These are phyloP conservation scores for Colletotrichum acutatum DNA, from an alignment of 2,329 filamentous ascomycete genomes.

Conservation along the genomic window DNA sequence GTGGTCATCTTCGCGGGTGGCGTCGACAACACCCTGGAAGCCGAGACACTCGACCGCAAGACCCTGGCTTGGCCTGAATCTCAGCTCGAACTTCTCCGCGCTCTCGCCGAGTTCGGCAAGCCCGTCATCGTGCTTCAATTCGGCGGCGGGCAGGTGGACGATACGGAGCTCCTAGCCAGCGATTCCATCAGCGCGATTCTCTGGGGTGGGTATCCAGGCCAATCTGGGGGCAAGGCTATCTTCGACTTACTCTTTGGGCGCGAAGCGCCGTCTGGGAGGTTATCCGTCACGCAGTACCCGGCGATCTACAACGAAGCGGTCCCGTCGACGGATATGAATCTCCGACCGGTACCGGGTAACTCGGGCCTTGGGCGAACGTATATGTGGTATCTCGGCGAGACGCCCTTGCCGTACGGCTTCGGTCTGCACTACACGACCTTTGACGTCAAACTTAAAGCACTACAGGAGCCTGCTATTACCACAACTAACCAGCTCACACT, in stretches of 20 bases:
- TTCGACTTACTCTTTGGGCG: conserved; percentile 64
- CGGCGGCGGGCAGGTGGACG: conserved; percentile 65
- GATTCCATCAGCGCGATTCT: conserved; percentile 61
- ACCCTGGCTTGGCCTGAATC: conserved; percentile 27
- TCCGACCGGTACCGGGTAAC: conserved; percentile 52
- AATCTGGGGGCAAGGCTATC: conserved; percentile 66
- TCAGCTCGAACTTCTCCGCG: conserved; percentile 25
- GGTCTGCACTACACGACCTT: conserved; percentile 71
- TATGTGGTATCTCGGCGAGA: conserved; percentile 63
- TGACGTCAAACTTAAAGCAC: conserved; percentile 35
- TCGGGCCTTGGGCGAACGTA: conserved; percentile 64
- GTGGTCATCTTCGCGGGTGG: conserved; percentile 68
- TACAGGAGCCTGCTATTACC: background rate
- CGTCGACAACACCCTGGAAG: conserved; percentile 60
- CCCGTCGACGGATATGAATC: conserved; percentile 65
- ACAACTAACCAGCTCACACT: background rate
- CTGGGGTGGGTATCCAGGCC: conserved; percentile 70
- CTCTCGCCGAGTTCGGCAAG: conserved; percentile 52
- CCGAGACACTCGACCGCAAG: conserved; percentile 69
- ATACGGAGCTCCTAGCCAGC: conserved; percentile 58
- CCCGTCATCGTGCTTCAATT: conserved; percentile 63
- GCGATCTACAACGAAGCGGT: conserved; percentile 60
- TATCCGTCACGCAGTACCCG: conserved; percentile 68
- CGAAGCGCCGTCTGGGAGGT: conserved; percentile 60
- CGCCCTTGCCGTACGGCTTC: conserved; percentile 63